These are phyloP conservation scores for Prunus salicina DNA, from an alignment of 306 rosid genomes.

Conservation along the genomic window DNA sequence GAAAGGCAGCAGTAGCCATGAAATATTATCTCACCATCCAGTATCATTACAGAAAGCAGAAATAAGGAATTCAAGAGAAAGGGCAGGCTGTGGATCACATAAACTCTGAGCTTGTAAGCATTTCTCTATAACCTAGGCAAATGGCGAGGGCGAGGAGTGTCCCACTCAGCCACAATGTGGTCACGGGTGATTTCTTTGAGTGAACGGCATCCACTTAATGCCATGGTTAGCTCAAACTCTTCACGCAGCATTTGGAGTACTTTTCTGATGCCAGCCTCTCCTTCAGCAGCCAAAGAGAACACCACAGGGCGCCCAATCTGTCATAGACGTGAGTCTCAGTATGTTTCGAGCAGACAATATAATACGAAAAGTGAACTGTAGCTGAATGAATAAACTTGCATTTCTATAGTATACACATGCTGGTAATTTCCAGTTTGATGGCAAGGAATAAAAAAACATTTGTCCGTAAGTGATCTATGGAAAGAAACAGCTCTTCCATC, in stretches of 20 bases:
- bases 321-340: neutral
- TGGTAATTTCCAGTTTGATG: too few species aligned
- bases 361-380: neutral
- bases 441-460: too few species aligned
- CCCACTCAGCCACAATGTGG: conserved; percentile 79
- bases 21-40: conserved; percentile 10
- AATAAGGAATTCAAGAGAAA: neutral
- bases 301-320: conserved; percentile 97
- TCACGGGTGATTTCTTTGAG: conserved; percentile 86
- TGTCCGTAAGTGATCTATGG: neutral
- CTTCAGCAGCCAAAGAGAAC: conserved; percentile 87
- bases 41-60: conserved; percentile 7
- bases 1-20: conserved; percentile 16
- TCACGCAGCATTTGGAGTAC: conserved; percentile 84
- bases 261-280: conserved; percentile 80
- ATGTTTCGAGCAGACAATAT: neutral
- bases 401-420: too few species aligned
- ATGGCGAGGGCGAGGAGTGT: conserved; percentile 45
- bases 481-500: neutral
- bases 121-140: conserved; percentile 13
- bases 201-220: conserved; percentile 86
- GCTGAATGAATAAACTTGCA: neutral
- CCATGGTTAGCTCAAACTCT: conserved; percentile 91
- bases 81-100: neutral
- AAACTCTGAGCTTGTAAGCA: neutral